Conservation (phyloP, 176 grass and related monocot species). For the Stipa capillata region DNA sequence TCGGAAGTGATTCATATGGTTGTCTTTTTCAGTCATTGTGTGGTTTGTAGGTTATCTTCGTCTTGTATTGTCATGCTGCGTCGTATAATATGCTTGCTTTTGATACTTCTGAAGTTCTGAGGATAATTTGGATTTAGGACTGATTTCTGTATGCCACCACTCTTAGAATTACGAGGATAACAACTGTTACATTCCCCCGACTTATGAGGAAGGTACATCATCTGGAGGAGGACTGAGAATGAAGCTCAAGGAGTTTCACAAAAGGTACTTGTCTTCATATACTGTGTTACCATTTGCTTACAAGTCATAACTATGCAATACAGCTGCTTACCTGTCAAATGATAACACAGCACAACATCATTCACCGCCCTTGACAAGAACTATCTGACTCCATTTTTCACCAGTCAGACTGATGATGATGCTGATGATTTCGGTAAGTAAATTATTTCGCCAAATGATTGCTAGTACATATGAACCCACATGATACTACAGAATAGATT, state of each 20-base stretch:
- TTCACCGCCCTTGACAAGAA: slow-evolving; percentile 96
- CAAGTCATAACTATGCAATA: background rate
- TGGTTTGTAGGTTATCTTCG: background rate
- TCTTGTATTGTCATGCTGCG: background rate
- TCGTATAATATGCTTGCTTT: slow-evolving; percentile 3
- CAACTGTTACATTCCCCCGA: slow-evolving; percentile 69
- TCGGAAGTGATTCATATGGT: background rate
- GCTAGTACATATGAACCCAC: background rate
- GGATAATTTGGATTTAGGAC: background rate
- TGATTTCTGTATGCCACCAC: slow-evolving; percentile 19
- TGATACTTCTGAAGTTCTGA: background rate
- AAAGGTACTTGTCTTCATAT: slow-evolving; percentile 42
- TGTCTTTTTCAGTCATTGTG: background rate
- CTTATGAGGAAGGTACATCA: slow-evolving; percentile 70
- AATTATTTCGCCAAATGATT: background rate
- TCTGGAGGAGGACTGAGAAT: slow-evolving; percentile 80
- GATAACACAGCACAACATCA: slow-evolving; percentile 69
- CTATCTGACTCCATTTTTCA: slow-evolving; percentile 97
- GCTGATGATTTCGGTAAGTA: slow-evolving; percentile 67
- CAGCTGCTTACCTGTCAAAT: slow-evolving; percentile 9
- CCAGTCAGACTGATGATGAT: slow-evolving; percentile 75
- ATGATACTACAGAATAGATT: background rate
- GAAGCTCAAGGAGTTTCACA: slow-evolving; percentile 96
- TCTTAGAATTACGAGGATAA: slow-evolving; percentile 64
- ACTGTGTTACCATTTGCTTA: background rate